Evolutionary conservation across 495 filamentous ascomycete species (phyloP), one percentile per base, ranked within the genome.

Genomic region (Hypoxylon trugodes): DNA sequence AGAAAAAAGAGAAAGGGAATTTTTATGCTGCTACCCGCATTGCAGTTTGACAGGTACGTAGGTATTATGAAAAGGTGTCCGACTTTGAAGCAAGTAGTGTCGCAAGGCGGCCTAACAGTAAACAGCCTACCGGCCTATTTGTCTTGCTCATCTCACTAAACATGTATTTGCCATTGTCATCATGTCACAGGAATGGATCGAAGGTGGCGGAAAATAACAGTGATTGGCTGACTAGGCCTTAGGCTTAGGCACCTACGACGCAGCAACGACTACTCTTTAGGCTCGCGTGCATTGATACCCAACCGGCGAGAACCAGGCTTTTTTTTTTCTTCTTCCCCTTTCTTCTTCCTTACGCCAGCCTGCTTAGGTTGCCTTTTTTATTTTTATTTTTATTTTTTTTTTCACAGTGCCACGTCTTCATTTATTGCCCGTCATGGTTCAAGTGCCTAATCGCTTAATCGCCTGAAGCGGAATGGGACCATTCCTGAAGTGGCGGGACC

Each of bases 261-360:
- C 47, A 68, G 32, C 46, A 43, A 36, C 45, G 55, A 61, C 61
- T 55, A 59, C 41, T 61, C 42, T 65, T 72, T 65, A 52, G 71
- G 71, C 71, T 65, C 66, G 38, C 24, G 65, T 66, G 71, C 71
- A 73, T 73, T 71, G 71, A 66, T 73, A 73, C 71, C 71, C 71
- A 73, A 73, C 62, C n/a, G 58, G 45, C 51, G 56, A 60, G 55
- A 66, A 63, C 66, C 53, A 53, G 21, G n/a, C 19, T 53, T 59
- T 63, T 57, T 53, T 26, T 33, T 40, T 25, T 38, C 21, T 30
- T 37, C n/a, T n/a, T n/a, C n/a, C n/a, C n/a, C n/a, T n/a, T n/a
- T n/a, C n/a, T n/a, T n/a, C n/a, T n/a, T n/a, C n/a, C n/a, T n/a
- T n/a, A n/a, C n/a, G 49, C 33, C 54, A 46, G 47, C 41, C 57